These are phyloP conservation scores for Aspergillus costaricaensis DNA, from an alignment of 2,329 filamentous ascomycete genomes.

Conservation along the genomic window DNA sequence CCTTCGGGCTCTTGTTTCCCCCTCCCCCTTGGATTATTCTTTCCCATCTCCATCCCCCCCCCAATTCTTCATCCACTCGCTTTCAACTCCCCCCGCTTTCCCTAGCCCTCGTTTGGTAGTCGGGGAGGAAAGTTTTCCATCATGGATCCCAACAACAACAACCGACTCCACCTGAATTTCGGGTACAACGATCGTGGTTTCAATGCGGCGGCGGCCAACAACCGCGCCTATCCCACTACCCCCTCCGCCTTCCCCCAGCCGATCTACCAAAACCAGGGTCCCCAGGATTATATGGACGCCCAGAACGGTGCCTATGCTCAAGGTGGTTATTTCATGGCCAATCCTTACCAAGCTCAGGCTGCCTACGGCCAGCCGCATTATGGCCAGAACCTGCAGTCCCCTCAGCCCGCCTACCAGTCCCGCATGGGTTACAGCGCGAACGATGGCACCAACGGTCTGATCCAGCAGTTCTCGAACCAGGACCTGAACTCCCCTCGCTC, in stretches of 20 bases:
- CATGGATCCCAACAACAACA: slow-evolving; percentile 58
- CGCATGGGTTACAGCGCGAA: slow-evolving; percentile 60
- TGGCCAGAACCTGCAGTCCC: slow-evolving; percentile 57
- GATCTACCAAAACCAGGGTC: slow-evolving; percentile 65
- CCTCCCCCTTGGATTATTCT: slow-evolving; percentile 12
- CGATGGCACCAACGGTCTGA: slow-evolving; percentile 85
- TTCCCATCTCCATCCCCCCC: slow-evolving; percentile 9
- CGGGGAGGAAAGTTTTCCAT: slow-evolving; percentile 52
- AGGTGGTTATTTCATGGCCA: slow-evolving; percentile 64
- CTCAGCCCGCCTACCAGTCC: slow-evolving; percentile 56
- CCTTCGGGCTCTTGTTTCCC: slow-evolving; percentile 16
- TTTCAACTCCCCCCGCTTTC: not conserved
- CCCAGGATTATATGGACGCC: slow-evolving; percentile 62
- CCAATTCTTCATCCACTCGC: not conserved
- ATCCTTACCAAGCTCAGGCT: slow-evolving; percentile 59
- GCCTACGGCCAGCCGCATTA: slow-evolving; percentile 54
- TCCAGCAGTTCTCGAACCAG: slow-evolving; percentile 96
- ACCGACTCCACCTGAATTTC: slow-evolving; percentile 51
- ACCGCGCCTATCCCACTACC: slow-evolving; percentile 78
- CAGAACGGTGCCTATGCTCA: slow-evolving; percentile 46
- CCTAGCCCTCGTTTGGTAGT: slow-evolving; percentile 24
- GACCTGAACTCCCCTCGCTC: slow-evolving; percentile 76
- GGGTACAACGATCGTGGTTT: slow-evolving; percentile 65
- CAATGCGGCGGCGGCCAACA: slow-evolving; percentile 56
- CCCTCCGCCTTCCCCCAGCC: slow-evolving; percentile 96